Percentiles rank a stretch among this genome's conserved stretches.
phyloP scores from a whole-genome alignment of 345 rosid species.

The Ailanthus altissimus region DNA sequence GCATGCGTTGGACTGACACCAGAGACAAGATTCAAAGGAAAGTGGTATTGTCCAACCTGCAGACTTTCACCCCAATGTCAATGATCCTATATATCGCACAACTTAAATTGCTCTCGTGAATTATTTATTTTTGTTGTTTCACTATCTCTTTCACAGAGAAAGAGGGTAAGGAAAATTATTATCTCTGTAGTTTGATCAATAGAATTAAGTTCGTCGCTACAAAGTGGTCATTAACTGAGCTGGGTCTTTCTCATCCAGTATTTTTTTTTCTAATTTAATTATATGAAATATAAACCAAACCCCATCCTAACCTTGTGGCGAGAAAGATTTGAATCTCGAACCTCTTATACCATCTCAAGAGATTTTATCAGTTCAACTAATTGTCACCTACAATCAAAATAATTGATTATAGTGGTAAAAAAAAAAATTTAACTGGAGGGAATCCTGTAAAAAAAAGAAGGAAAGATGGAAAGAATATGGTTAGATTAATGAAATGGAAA shows the following conservation, averaged over 20 bases:
- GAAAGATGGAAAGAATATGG: background rate
- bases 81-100: conserved; percentile 19
- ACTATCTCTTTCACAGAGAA: background rate
- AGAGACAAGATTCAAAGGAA: conserved; percentile 96
- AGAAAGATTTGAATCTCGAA: background rate
- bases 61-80: conserved; percentile 59
- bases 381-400: background rate
- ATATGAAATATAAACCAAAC: background rate
- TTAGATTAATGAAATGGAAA: background rate
- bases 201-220: conserved; percentile 18
- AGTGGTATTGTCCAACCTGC: conserved; percentile 99
- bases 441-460: background rate
- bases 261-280: background rate
- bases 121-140: conserved; percentile 3
- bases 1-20: conserved; percentile 96
- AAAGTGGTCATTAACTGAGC: conserved; percentile 5
- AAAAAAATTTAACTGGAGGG: no score
- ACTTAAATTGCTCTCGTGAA: background rate
- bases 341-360: background rate
- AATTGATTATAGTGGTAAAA: background rate
- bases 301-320: background rate
- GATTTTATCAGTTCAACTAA: no score
- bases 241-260: no score
- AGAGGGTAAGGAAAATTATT: background rate
- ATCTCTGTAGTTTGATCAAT: conserved; percentile 14